Evolutionary conservation across 2,329 filamentous ascomycete species (phyloP), one percentile per base, ranked within the genome.

Genomic region (Colletotrichum brevisporum): DNA sequence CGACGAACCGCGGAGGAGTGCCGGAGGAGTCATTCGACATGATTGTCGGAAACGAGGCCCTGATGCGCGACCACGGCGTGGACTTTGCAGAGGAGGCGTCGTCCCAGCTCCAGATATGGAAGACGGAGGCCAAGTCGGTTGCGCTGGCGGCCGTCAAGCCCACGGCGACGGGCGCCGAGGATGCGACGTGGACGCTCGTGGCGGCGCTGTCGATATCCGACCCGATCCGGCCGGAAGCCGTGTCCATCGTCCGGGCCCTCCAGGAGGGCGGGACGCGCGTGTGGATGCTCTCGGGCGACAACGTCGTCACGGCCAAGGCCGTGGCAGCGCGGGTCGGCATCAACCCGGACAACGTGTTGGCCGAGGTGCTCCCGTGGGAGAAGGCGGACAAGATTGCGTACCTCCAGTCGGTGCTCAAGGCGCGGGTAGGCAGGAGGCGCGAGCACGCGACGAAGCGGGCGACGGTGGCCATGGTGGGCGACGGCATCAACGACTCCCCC

Each of bases 261-360:
- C 86, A 88, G 51, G 79, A 85, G 5, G 87, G 88, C 16, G 90
- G 91, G 21, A 90, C 92, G 54, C 88, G 90, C 39, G 92, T 97
- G 4, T 97, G 92, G 90, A 97, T 98, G 94, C 90, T 97, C 45
- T 97, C 94, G 0, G 95, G 95, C 36, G 95, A 98, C 82, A 97
- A 97, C 76, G 83, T 85, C n/a, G 90, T 84, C n/a, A 98, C 95
- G 0, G 95, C 95, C 2, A 84, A 87, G 21, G 94, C 94, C 0
- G 93, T 98, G 3, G 95, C 92, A 1, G 82, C 85, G 2, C 89
- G 89, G 75, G 85, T 97, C 18, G 93, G 93, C 24, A 97, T 98
- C 72, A 86, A 89, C 0, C 75, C 84, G 0, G 82, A 84, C 63
- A 93, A 97, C 76, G 91, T 98, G 72, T 92, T 97, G 71, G 94